These are phyloP conservation scores for Austroboletus festivus DNA, from an alignment of 768 basidiomycete species.

Conservation along the genomic window DNA sequence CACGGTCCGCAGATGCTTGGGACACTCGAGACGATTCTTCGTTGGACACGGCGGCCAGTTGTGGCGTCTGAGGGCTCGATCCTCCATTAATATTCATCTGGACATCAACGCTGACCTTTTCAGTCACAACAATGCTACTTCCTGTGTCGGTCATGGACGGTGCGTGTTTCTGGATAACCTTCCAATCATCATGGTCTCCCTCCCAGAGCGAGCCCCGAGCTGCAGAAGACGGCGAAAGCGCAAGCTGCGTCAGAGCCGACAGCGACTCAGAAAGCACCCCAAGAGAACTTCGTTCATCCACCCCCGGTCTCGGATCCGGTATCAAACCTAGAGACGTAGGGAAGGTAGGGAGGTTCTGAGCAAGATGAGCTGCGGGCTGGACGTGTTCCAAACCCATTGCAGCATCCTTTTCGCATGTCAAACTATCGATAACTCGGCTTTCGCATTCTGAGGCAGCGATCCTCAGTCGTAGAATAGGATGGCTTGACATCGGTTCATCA, in stretches of 20 bases:
- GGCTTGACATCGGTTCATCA: background rate
- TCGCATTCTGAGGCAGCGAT: background rate
- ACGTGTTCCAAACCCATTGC: background rate
- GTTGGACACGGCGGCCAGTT: background rate
- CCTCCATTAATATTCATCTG: background rate
- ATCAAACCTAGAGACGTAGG: slow-evolving; percentile 5
- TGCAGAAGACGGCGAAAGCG: background rate
- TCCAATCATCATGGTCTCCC: too few species aligned
- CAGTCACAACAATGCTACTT: too few species aligned
- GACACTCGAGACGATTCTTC: background rate
- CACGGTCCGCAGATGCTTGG: too few species aligned
- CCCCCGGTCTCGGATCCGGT: background rate
- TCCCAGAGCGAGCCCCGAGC: background rate
- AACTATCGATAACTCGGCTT: background rate
- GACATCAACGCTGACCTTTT: too few species aligned
- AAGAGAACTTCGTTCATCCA: background rate
- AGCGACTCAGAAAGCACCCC: background rate
- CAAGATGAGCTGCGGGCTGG: background rate
- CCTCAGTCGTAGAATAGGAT: slow-evolving; percentile 8
- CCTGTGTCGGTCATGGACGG: too few species aligned
- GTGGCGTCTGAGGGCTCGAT: background rate
- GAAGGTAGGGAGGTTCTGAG: background rate
- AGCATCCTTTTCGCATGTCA: background rate
- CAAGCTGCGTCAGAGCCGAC: slow-evolving; percentile 4
- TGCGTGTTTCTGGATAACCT: too few species aligned